These are phyloP conservation scores for Nitzschia putrida DNA, from an alignment of 108 stramenopile genomes.

Conservation along the genomic window DNA sequence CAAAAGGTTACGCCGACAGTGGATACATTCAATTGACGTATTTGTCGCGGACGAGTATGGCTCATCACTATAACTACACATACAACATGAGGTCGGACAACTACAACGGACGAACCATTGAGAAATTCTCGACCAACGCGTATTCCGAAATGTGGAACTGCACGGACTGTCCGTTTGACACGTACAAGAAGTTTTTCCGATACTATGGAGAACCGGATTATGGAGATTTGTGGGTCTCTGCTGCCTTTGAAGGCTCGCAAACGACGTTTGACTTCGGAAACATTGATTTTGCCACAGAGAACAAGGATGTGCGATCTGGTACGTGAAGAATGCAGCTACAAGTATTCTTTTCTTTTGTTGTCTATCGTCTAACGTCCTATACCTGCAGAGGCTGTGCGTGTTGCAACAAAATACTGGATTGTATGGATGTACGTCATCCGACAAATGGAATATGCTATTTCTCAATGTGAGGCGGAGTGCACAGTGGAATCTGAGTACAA, in stretches of 20 bases:
- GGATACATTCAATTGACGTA: conserved; percentile 19
- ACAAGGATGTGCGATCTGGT: conserved; percentile 32
- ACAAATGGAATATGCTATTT: conserved; percentile 61
- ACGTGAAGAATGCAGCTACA: not conserved
- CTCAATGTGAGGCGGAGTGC: conserved; percentile 45
- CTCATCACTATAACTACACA: conserved; percentile 32
- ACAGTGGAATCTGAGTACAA: not conserved
- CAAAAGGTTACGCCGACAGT: conserved; percentile 4
- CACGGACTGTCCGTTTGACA: conserved; percentile 19
- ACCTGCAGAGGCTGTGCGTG: conserved; percentile 42
- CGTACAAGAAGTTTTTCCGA: conserved; percentile 40
- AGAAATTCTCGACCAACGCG: conserved; percentile 44
- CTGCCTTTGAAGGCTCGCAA: conserved; percentile 45
- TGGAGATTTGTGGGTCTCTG: conserved; percentile 51
- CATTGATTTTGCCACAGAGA: conserved; percentile 44
- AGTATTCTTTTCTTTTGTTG: conserved; percentile 1
- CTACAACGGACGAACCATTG: conserved; percentile 51
- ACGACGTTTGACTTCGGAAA: conserved; percentile 54
- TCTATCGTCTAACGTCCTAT: not conserved
- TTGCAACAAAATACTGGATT: conserved; percentile 52
- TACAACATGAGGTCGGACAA: conserved; percentile 46
- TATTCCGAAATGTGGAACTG: conserved; percentile 42
- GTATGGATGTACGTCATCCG: conserved; percentile 65
- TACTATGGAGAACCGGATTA: conserved; percentile 61
- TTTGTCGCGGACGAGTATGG: not conserved